Base-by-base conservation (phyloP, 129 eudicot species). In the Flaveria ramosissima region DNA sequence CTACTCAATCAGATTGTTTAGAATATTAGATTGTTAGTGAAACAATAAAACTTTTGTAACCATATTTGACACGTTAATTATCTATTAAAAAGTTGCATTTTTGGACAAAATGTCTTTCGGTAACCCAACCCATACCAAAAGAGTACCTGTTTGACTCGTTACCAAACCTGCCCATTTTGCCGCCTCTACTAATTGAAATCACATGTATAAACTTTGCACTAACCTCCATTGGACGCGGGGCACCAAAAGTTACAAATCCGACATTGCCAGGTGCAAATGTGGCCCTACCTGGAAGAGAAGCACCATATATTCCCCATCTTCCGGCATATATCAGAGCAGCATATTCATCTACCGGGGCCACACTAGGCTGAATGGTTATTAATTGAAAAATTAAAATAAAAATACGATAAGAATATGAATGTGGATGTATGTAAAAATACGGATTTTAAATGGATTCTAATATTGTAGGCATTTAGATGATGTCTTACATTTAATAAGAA, bases 161-260 rank as follows among this genome's bases (percentile, higher is more conserved):
- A n/a, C 46, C 47, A 15, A 24, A 46, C 52, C 65, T 53, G 61
- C 39, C 7, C 39, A 32, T 32, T 4, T 32, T 32, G 6, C 39
- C 39, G 7, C n/a, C 73, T 69, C 42, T 70, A 24, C 24, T 13
- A 68, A 26, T 12, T 39, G 27, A 20, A 70, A 66, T 26, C 52
- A 23, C 46, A 72, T 65, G 12, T 41, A 24, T 41, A 55, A 50
- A 73, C 48, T n/a, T 27, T 42, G 74, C 23, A 75, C 91, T 68
- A 64, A 92, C 97, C 97, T 88, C 97, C 97, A 86, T 88, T 1
- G 98, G 98, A 56, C 98, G 91, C 26, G 98, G 98, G 56, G 98
- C 96, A 76, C 98, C 98, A 87, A 93, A 93, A 21, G 98, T 90
- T 41, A 92, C 81, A 85, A 90, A 93, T 68, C 98, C 98, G 53